phyloP scores from a whole-genome alignment of 2,329 filamentous ascomycete genomes.

The Penicillium sp. region DNA sequence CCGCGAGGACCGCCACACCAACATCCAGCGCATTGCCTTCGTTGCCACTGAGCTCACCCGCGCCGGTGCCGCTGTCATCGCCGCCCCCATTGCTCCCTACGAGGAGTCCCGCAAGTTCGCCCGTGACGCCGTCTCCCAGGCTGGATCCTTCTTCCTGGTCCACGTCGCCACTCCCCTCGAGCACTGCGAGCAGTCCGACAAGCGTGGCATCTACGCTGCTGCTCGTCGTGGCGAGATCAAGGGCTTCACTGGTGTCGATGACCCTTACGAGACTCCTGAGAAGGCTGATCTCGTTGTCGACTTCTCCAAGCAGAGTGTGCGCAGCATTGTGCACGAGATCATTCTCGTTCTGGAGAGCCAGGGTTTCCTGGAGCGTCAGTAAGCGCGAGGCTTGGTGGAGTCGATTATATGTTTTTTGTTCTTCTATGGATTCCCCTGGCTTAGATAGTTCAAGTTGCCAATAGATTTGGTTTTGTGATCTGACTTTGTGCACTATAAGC shows the following conservation, averaged over 20 bases:
- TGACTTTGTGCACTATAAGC: not conserved
- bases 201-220: slow-evolving; percentile 80
- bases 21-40: slow-evolving; percentile 94
- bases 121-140: slow-evolving; percentile 74
- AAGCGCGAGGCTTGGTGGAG: slow-evolving; percentile 15
- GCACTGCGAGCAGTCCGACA: slow-evolving; percentile 92
- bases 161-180: slow-evolving; percentile 93
- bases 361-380: slow-evolving; percentile 72
- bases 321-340: slow-evolving; percentile 95
- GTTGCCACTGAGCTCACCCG: slow-evolving; percentile 93
- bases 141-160: slow-evolving; percentile 90
- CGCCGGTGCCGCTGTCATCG: slow-evolving; percentile 90
- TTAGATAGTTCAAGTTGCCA: slow-evolving; percentile 13
- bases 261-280: slow-evolving; percentile 83
- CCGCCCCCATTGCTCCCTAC: slow-evolving; percentile 92
- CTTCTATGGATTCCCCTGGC: slow-evolving; percentile 23
- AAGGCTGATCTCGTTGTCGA: slow-evolving; percentile 86
- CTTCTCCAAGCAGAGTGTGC: slow-evolving; percentile 78
- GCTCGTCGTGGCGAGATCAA: slow-evolving; percentile 89
- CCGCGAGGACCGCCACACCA: slow-evolving; percentile 85
- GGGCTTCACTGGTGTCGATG: slow-evolving; percentile 97
- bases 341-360: slow-evolving; percentile 85
- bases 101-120: slow-evolving; percentile 73
- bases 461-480: slow-evolving; percentile 6
- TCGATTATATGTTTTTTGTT: slow-evolving; percentile 16